Evolutionary conservation across 2,329 filamentous ascomycete genomes (phyloP).

Genomic region (Amesomyces nigricolor): DNA sequence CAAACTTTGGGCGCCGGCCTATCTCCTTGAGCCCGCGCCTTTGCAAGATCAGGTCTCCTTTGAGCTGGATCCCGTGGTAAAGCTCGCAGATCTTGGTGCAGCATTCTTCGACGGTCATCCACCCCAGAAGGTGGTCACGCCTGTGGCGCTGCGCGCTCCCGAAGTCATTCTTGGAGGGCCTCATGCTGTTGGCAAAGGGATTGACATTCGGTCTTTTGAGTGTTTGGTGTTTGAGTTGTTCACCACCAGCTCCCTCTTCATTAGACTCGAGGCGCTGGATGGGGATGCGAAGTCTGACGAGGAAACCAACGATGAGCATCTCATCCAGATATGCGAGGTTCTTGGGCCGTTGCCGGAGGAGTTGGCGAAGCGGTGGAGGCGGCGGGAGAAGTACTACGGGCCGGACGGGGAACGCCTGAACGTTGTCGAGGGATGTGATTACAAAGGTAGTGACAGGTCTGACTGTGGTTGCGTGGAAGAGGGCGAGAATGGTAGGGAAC

Average conservation of each 20-base stretch:
- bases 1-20: slow-evolving; percentile 1
- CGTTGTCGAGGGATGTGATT: neutral
- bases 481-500: neutral
- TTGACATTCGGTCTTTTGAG: too few species aligned
- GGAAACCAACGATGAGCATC: slow-evolving; percentile 2
- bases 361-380: neutral
- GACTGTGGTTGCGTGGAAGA: neutral
- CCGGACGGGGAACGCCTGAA: neutral
- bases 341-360: slow-evolving; percentile 4
- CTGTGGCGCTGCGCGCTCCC: neutral
- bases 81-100: slow-evolving; percentile 1
- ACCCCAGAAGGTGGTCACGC: neutral
- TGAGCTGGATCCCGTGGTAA: slow-evolving; percentile 1
- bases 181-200: too few species aligned
- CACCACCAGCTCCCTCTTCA: too few species aligned
- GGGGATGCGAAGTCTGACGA: neutral
- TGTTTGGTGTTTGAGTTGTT: too few species aligned
- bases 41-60: neutral
- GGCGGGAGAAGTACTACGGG: neutral
- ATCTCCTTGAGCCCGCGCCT: neutral
- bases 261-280: too few species aligned
- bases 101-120: neutral
- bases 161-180: slow-evolving; percentile 1
- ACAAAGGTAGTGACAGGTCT: neutral
- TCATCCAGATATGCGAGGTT: slow-evolving; percentile 2